Conservation (phyloP, 2,329 filamentous ascomycete genomes). For the Clonostachys solani region DNA sequence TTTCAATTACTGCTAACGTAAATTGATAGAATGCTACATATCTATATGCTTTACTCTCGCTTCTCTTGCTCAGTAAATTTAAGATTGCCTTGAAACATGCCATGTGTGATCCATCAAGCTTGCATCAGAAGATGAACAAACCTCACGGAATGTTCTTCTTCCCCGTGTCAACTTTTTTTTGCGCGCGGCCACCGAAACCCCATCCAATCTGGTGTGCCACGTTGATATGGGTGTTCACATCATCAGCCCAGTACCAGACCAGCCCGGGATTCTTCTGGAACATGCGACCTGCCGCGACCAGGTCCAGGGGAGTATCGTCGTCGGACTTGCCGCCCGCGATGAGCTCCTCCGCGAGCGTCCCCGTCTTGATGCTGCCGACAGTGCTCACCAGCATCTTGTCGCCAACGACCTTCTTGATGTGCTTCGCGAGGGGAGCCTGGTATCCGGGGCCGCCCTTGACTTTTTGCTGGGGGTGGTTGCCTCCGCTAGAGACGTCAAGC, state of each 20-base stretch:
- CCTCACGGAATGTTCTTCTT: no score
- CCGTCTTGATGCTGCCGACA: slow-evolving; percentile 43
- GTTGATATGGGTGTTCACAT: slow-evolving; percentile 39
- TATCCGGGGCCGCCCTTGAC: slow-evolving; percentile 59
- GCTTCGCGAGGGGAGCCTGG: slow-evolving; percentile 66
- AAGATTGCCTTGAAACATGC: no score
- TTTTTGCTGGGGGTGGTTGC: slow-evolving; percentile 55
- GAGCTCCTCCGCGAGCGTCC: slow-evolving; percentile 40
- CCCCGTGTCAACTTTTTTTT: no score
- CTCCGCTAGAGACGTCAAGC: slow-evolving; percentile 68
- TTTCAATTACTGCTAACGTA: no score
- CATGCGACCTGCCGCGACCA: slow-evolving; percentile 42
- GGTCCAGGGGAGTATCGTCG: slow-evolving; percentile 39
- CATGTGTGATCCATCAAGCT: no score
- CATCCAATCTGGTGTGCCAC: slow-evolving; percentile 51
- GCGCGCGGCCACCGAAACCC: slow-evolving; percentile 41
- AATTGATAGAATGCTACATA: no score
- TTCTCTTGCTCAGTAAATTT: no score
- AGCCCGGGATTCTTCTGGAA: slow-evolving; percentile 57
- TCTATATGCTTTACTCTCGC: no score
- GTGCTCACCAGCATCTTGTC: slow-evolving; percentile 44
- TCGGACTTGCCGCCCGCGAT: slow-evolving; percentile 24
- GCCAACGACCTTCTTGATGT: slow-evolving; percentile 67
- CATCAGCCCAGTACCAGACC: slow-evolving; percentile 51
- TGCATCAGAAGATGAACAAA: no score